Evolutionary conservation across 257 asterid species (phyloP).

Genomic region (Nicotiana tomentosiformis): DNA sequence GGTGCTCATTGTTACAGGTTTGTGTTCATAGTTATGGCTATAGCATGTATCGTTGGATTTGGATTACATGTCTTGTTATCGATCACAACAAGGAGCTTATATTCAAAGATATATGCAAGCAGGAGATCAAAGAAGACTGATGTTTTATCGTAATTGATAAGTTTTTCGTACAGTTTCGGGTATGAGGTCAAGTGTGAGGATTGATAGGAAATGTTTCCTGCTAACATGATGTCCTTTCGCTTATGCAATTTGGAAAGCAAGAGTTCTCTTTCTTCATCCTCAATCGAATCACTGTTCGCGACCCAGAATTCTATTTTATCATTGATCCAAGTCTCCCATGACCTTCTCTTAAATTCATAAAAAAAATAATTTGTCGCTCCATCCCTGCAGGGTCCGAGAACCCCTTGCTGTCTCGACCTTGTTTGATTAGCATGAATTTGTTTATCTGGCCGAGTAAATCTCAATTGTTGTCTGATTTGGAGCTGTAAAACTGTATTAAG

Average conservation of each 20-base stretch:
- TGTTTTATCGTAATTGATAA: not conserved
- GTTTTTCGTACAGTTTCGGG: not conserved
- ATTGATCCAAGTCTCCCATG: too few species aligned
- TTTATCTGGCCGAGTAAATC: not conserved
- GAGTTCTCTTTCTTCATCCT: too few species aligned
- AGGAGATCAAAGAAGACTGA: constrained; percentile 25
- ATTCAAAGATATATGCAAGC: constrained; percentile 33
- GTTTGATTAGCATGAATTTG: not conserved
- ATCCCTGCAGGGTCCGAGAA: too few species aligned
- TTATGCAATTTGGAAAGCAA: not conserved
- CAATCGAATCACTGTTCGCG: too few species aligned
- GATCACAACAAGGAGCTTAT: constrained; percentile 38
- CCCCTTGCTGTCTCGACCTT: too few species aligned
- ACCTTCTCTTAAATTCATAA: too few species aligned
- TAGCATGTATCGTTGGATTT: constrained; percentile 46
- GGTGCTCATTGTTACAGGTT: constrained; percentile 69
- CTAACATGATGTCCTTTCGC: not conserved
- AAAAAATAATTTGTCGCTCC: too few species aligned
- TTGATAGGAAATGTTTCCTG: not conserved
- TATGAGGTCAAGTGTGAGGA: not conserved
- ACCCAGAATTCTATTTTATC: too few species aligned
- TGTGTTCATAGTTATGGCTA: constrained; percentile 56
- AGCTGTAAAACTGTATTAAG: not conserved
- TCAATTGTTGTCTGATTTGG: not conserved
- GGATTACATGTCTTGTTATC: constrained; percentile 43